These are phyloP conservation scores for Talaromyces proteolyticus DNA, from an alignment of 495 filamentous ascomycete genomes.

Conservation along the genomic window DNA sequence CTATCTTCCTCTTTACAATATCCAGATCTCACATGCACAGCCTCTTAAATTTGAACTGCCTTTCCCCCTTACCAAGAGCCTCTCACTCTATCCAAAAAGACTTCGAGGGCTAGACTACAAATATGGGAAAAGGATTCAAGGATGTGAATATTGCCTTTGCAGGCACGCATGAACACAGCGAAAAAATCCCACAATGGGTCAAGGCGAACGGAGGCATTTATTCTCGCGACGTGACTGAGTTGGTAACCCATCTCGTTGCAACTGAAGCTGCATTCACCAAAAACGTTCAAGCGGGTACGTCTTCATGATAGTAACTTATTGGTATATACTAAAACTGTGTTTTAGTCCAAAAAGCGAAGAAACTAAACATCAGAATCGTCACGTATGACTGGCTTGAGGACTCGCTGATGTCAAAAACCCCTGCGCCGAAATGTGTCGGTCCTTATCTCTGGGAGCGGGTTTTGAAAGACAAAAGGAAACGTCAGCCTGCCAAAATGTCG, in stretches of 20 bases:
- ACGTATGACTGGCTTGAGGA: constrained; percentile 59
- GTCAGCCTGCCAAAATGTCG: constrained; percentile 15
- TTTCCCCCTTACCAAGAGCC: constrained; percentile 6
- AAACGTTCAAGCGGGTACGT: constrained; percentile 37
- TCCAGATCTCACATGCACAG: constrained; percentile 9
- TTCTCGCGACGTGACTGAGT: constrained; percentile 25
- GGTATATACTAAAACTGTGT: too few species aligned
- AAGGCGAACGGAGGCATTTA: constrained; percentile 44
- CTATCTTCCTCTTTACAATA: background rate
- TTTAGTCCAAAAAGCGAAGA: constrained; percentile 38
- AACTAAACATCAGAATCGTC: constrained; percentile 45
- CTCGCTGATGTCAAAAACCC: constrained; percentile 24
- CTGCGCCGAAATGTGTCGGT: constrained; percentile 28
- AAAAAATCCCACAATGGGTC: constrained; percentile 51
- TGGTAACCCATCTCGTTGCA: constrained; percentile 56
- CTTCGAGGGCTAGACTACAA: too few species aligned
- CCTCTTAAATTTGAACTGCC: constrained; percentile 1
- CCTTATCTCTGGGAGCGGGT: constrained; percentile 40
- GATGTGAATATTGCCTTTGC: constrained; percentile 18
- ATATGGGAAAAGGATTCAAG: constrained; percentile 28
- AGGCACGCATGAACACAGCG: constrained; percentile 36
- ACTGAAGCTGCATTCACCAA: constrained; percentile 45
- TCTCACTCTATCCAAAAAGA: too few species aligned
- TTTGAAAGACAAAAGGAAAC: constrained; percentile 18
- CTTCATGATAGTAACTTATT: too few species aligned